Percentiles rank a stretch among this genome's conserved stretches.
phyloP scores from a whole-genome alignment of 1,139 yeast genomes.

The Taphrina sp. region DNA sequence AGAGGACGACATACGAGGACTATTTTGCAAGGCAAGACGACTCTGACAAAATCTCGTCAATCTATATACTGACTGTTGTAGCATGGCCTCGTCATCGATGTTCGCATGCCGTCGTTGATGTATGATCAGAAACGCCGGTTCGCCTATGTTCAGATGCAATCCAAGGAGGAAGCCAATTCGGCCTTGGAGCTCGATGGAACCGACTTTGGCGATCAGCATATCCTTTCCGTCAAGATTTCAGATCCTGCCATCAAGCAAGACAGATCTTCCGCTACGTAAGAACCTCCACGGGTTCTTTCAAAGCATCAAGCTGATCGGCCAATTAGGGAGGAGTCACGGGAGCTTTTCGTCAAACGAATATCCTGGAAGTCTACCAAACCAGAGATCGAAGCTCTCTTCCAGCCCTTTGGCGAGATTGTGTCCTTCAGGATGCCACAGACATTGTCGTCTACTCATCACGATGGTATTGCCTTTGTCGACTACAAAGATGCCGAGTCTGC shows the following conservation, averaged over 20 bases:
- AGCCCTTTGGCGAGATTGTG: conserved; percentile 53
- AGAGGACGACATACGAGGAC: conserved; percentile 42
- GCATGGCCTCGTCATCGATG: conserved; percentile 53
- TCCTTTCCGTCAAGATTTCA: conserved; percentile 24
- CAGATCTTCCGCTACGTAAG: background rate
- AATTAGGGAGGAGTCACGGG: conserved; percentile 54
- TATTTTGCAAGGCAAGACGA: conserved; percentile 46
- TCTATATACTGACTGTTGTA: conserved; percentile 40
- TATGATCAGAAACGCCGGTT: conserved; percentile 62
- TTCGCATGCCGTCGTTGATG: conserved; percentile 67
- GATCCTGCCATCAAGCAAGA: conserved; percentile 25
- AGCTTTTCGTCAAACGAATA: conserved; percentile 54
- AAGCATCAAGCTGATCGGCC: conserved; percentile 46
- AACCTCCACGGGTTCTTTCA: conserved; percentile 48
- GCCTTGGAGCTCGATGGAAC: conserved; percentile 55
- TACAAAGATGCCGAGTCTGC: conserved; percentile 4
- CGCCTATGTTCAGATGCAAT: conserved; percentile 64
- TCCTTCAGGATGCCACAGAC: conserved; percentile 51
- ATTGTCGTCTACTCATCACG: conserved; percentile 13
- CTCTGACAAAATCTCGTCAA: background rate
- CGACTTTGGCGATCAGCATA: conserved; percentile 40
- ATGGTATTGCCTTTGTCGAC: conserved; percentile 21
- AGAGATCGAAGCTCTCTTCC: conserved; percentile 44
- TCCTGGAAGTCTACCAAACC: conserved; percentile 47
- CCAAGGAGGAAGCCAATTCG: conserved; percentile 49